Percentiles rank a stretch among this genome's conserved stretches.
Evolutionary conservation across 352 stramenopile species (phyloP).

Genomic region (Phytophthora nicotianae): DNA sequence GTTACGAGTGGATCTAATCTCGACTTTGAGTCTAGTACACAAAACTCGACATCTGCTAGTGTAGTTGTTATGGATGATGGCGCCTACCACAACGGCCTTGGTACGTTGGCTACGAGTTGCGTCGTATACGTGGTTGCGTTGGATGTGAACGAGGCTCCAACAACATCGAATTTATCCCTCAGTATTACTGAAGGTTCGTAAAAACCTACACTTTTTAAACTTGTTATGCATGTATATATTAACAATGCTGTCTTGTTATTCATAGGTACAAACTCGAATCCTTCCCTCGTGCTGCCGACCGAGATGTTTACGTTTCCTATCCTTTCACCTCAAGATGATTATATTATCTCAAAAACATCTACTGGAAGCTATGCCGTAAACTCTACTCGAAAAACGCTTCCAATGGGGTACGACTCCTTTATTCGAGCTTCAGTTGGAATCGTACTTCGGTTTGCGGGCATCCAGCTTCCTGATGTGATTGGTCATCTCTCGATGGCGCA

Average conservation of each 20-base stretch:
- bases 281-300: neutral
- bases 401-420: slow-evolving; percentile 28
- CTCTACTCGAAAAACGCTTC: slow-evolving; percentile 13
- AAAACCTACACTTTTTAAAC: neutral
- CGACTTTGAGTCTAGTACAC: slow-evolving; percentile 25
- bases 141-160: slow-evolving; percentile 34
- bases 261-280: slow-evolving; percentile 24
- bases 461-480: slow-evolving; percentile 40
- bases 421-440: slow-evolving; percentile 13
- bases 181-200: slow-evolving; percentile 30
- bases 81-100: slow-evolving; percentile 32
- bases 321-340: slow-evolving; percentile 20
- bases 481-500: slow-evolving; percentile 29
- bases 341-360: slow-evolving; percentile 10
- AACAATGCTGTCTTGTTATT: neutral
- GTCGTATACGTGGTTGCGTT: slow-evolving; percentile 19
- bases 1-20: slow-evolving; percentile 29
- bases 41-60: slow-evolving; percentile 12
- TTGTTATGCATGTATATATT: neutral
- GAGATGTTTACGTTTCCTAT: slow-evolving; percentile 31
- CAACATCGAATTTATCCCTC: slow-evolving; percentile 21
- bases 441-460: slow-evolving; percentile 18
- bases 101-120: slow-evolving; percentile 34
- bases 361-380: slow-evolving; percentile 16
- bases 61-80: slow-evolving; percentile 41